These are phyloP conservation scores for Aspergillus sp. DNA, from an alignment of 2,329 filamentous ascomycete genomes.

Conservation along the genomic window DNA sequence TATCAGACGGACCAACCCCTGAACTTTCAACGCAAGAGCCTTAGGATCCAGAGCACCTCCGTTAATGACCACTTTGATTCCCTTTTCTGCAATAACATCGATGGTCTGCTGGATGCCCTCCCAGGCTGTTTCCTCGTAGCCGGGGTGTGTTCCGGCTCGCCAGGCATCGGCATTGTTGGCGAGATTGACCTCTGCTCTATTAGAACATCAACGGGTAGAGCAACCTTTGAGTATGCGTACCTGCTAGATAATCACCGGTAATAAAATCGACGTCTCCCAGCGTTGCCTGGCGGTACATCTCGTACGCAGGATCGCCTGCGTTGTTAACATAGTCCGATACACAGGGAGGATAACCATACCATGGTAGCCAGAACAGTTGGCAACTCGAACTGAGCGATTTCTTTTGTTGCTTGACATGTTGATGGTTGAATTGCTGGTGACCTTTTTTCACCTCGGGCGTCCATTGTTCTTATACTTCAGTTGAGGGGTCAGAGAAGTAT, in stretches of 20 bases:
- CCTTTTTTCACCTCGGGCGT: background rate
- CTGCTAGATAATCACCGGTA: conserved; percentile 54
- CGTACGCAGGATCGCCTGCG: conserved; percentile 33
- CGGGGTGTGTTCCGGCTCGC: conserved; percentile 41
- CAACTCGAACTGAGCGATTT: conserved; percentile 29
- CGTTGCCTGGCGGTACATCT: conserved; percentile 39
- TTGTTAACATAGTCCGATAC: background rate
- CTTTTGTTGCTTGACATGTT: background rate
- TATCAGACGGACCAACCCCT: conserved; percentile 34
- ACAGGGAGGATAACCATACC: conserved; percentile 6
- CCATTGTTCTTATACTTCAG: background rate
- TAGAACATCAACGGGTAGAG: background rate
- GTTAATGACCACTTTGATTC: conserved; percentile 58
- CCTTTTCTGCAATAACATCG: conserved; percentile 46
- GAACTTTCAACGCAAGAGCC: conserved; percentile 49
- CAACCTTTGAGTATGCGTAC: conserved; percentile 20
- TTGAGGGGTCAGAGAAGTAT: conserved; percentile 4
- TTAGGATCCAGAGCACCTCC: conserved; percentile 57
- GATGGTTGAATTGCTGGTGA: background rate
- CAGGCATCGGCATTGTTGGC: conserved; percentile 47
- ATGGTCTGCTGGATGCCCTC: conserved; percentile 49
- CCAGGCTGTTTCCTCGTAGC: conserved; percentile 51
- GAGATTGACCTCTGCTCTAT: conserved; percentile 44
- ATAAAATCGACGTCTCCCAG: conserved; percentile 50
- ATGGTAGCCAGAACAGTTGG: conserved; percentile 37